Evolutionary conservation across 2,329 filamentous ascomycete species (phyloP).

Genomic region (Penicillium sp.): DNA sequence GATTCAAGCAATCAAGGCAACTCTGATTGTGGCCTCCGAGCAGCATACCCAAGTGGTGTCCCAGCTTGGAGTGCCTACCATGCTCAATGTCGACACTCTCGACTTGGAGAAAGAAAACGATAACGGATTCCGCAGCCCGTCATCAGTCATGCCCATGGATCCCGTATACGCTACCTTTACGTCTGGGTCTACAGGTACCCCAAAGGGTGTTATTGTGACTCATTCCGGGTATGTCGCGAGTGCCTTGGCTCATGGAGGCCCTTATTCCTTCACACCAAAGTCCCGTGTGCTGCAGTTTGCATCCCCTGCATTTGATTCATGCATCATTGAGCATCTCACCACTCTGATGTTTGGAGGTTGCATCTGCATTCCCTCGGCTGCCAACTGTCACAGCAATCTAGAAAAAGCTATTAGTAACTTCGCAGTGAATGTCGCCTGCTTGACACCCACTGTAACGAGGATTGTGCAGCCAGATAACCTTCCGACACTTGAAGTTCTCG

Average conservation of each 20-base stretch:
- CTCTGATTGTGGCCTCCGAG: too few species aligned
- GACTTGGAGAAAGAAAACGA: too few species aligned
- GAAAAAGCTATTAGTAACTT: slow-evolving; percentile 39
- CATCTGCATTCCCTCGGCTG: slow-evolving; percentile 10
- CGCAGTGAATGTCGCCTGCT: slow-evolving; percentile 8
- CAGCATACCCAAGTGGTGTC: too few species aligned
- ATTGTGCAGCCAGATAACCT: too few species aligned
- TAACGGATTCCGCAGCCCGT: too few species aligned
- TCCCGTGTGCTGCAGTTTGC: slow-evolving; percentile 7
- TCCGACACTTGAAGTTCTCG: slow-evolving; percentile 13
- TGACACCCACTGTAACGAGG: not conserved
- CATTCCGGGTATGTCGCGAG: slow-evolving; percentile 8
- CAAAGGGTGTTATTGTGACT: slow-evolving; percentile 4
- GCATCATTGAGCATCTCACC: slow-evolving; percentile 8
- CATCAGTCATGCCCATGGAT: too few species aligned
- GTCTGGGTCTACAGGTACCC: slow-evolving; percentile 32
- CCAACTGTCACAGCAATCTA: slow-evolving; percentile 31
- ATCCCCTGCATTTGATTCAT: slow-evolving; percentile 6
- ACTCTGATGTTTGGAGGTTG: slow-evolving; percentile 14
- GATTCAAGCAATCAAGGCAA: too few species aligned
- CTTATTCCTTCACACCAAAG: slow-evolving; percentile 10
- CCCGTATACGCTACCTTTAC: too few species aligned
- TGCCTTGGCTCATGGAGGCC: slow-evolving; percentile 3
- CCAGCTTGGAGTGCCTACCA: too few species aligned
- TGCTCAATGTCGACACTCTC: too few species aligned